These are phyloP conservation scores for Pugionium cornutum DNA, from an alignment of 345 rosid genomes.

Conservation along the genomic window DNA sequence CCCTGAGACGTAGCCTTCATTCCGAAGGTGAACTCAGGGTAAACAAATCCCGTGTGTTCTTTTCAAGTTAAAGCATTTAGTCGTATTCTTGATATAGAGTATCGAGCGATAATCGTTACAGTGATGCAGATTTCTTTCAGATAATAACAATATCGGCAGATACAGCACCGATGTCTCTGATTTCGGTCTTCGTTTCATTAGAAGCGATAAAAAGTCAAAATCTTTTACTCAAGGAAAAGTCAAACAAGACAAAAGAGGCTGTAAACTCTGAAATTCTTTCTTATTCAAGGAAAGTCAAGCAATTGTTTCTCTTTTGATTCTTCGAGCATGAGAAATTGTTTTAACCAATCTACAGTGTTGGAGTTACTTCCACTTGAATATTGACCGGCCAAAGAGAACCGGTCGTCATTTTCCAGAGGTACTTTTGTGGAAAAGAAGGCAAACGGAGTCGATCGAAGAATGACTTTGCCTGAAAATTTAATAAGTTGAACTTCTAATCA, in stretches of 20 bases:
- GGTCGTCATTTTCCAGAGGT: conserved; percentile 63
- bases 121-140: conserved; percentile 6
- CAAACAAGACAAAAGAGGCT: background rate
- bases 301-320: background rate
- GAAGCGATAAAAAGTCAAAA: background rate
- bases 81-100: no score
- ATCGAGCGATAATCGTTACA: no score
- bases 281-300: background rate
- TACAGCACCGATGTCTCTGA: background rate
- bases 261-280: background rate
- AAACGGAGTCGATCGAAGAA: conserved; percentile 68
- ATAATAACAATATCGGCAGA: background rate
- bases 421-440: conserved; percentile 79
- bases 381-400: conserved; percentile 66
- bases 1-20: no score
- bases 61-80: no score
- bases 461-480: conserved; percentile 35
- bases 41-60: no score
- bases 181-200: conserved; percentile 1
- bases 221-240: background rate
- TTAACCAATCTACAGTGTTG: conserved; percentile 52
- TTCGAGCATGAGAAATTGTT: no score
- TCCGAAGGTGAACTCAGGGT: no score
- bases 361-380: conserved; percentile 79
- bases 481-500: no score